These are phyloP conservation scores for Mortierella sp. DNA, from an alignment of 371 early-diverging fungal genomes.

Conservation along the genomic window DNA sequence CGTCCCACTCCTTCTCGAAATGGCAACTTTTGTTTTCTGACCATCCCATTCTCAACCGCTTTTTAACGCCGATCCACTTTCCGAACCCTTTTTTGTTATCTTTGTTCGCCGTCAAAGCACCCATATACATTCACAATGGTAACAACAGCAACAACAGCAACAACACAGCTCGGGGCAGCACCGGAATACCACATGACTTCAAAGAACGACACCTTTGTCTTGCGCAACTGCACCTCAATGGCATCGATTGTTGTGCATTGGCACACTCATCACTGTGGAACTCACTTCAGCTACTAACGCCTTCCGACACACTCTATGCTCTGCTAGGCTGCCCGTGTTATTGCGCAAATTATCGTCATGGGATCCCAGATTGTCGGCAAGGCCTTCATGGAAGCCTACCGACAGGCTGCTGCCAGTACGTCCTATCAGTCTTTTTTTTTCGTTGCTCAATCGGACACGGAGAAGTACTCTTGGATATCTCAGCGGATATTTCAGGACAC, in stretches of 20 bases:
- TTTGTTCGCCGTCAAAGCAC: not conserved
- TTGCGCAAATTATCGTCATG: conserved; percentile 89
- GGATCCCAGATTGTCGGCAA: conserved; percentile 90
- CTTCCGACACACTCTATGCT: not conserved
- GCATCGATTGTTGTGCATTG: too few species aligned
- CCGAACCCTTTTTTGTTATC: not conserved
- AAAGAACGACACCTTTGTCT: too few species aligned
- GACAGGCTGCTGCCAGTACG: conserved; percentile 92
- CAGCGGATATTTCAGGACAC: not conserved
- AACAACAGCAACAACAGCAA: not conserved
- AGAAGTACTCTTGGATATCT: not conserved
- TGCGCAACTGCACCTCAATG: too few species aligned
- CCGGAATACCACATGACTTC: not conserved
- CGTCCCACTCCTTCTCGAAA: not conserved
- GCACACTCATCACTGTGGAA: too few species aligned
- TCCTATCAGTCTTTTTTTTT: conserved; percentile 26
- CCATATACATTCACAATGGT: conserved; percentile 4
- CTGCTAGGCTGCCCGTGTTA: conserved; percentile 73
- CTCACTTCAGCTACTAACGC: too few species aligned
- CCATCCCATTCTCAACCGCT: not conserved
- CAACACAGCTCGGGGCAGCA: not conserved
- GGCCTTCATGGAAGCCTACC: conserved; percentile 95
- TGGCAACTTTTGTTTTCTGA: conserved; percentile 1
- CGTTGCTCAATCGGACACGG: not conserved
- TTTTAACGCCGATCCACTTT: not conserved